These are phyloP conservation scores for Piper betle DNA, from an alignment of 164 flowering plant genomes.

Conservation along the genomic window DNA sequence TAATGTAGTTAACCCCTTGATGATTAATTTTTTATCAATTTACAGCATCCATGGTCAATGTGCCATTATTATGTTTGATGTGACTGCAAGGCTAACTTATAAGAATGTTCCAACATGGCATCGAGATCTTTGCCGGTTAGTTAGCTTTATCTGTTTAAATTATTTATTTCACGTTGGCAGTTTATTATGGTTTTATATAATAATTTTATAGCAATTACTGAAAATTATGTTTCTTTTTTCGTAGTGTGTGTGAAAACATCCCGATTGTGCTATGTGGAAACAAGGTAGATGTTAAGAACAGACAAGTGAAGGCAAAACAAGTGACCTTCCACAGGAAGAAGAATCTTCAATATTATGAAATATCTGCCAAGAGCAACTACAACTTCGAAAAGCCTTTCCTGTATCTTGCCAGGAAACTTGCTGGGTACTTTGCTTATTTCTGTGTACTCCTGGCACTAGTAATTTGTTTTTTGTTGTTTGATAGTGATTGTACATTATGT, in stretches of 20 bases:
- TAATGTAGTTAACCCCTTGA: too few relatives aligned
- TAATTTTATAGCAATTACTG: not conserved
- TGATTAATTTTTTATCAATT: not conserved
- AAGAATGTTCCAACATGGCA: slow-evolving; percentile 33
- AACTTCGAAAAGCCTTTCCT: slow-evolving; percentile 74
- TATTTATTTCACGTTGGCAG: not conserved
- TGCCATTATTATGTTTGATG: slow-evolving; percentile 29
- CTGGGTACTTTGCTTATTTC: slow-evolving; percentile 32
- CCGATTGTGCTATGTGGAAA: slow-evolving; percentile 77
- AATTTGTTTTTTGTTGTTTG: not conserved
- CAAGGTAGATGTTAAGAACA: slow-evolving; percentile 78
- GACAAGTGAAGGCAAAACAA: slow-evolving; percentile 81
- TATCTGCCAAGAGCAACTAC: slow-evolving; percentile 77
- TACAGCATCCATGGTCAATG: slow-evolving; percentile 29
- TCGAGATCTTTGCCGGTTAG: slow-evolving; percentile 25
- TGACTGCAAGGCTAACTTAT: slow-evolving; percentile 24
- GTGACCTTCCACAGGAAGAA: slow-evolving; percentile 80
- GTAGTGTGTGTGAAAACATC: slow-evolving; percentile 67
- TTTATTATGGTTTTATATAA: not conserved
- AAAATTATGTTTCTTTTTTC: not conserved
- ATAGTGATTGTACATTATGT: not conserved
- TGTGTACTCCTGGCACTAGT: not conserved
- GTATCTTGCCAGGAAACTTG: slow-evolving; percentile 73
- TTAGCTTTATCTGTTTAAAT: not conserved
- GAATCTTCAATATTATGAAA: slow-evolving; percentile 70